Evolutionary conservation across 495 filamentous ascomycete genomes (phyloP).

Genomic region (Pseudotulostoma volvatum): DNA sequence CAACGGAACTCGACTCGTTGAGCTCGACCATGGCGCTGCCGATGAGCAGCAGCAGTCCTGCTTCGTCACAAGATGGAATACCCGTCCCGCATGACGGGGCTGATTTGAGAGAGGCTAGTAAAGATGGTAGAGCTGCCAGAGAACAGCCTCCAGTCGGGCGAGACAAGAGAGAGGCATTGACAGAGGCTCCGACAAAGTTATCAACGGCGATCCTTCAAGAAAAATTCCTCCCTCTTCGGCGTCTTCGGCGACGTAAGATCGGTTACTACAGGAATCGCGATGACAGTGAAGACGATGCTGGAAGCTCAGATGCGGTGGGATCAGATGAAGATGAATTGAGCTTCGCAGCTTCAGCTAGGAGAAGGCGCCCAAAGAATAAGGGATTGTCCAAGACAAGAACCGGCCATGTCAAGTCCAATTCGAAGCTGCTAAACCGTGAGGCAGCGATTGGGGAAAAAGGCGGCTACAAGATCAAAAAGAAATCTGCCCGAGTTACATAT

Average conservation of each 20-base stretch:
- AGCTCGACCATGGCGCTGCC: constrained; percentile 39
- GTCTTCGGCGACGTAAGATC: constrained; percentile 17
- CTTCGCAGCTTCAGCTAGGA: constrained; percentile 15
- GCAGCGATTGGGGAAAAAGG: too few species aligned
- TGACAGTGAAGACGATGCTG: constrained; percentile 21
- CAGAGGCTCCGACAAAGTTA: constrained; percentile 4
- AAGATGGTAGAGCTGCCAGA: constrained; percentile 11
- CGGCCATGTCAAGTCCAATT: constrained; percentile 6
- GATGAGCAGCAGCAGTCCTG: constrained; percentile 30
- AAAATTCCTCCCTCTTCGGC: constrained; percentile 29
- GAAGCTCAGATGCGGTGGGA: constrained; percentile 9
- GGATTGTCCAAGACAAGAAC: constrained; percentile 1
- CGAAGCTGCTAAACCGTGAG: constrained; percentile 17
- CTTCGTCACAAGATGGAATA: constrained; percentile 2
- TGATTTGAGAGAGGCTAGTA: too few species aligned
- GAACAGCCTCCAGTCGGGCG: constrained; percentile 1
- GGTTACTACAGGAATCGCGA: constrained; percentile 10
- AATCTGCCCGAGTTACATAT: too few species aligned
- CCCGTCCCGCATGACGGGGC: background rate
- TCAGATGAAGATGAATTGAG: constrained; percentile 27
- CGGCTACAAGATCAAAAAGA: too few species aligned
- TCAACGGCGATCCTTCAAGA: constrained; percentile 32
- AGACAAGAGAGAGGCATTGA: background rate
- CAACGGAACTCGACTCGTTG: too few species aligned
- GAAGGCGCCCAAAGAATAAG: background rate